Percentiles rank a stretch among this genome's conserved stretches.
Conservation (phyloP, 2,329 filamentous ascomycete species). For the Claviceps sp. region DNA sequence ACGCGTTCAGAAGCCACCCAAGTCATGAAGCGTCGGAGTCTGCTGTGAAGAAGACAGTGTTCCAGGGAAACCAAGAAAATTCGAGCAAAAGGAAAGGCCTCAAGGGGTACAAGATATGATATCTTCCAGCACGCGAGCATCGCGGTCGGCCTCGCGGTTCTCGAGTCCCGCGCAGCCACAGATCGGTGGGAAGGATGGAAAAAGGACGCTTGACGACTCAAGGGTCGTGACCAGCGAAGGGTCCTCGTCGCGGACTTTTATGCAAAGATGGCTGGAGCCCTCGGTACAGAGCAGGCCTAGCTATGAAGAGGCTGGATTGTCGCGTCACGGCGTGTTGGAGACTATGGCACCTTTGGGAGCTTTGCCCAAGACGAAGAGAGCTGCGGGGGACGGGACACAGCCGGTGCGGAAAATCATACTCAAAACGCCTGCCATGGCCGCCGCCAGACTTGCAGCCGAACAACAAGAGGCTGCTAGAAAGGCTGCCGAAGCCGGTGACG, state of each 20-base stretch:
- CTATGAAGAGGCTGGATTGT: conserved; percentile 65
- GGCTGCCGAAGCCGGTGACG: conserved; percentile 11
- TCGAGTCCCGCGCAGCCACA: conserved; percentile 36
- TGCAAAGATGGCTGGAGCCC: conserved; percentile 47
- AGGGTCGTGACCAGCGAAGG: conserved; percentile 22
- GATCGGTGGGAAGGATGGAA: conserved; percentile 11
- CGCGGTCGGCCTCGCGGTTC: conserved; percentile 36
- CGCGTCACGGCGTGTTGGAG: conserved; percentile 63
- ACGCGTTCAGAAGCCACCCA: not conserved
- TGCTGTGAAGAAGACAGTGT: not conserved
- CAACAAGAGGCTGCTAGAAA: conserved; percentile 7
- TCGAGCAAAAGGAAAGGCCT: not conserved
- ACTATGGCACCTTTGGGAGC: conserved; percentile 74
- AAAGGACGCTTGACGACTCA: conserved; percentile 24
- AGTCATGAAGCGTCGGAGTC: not conserved
- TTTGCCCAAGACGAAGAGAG: conserved; percentile 45
- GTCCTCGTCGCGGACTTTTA: conserved; percentile 28
- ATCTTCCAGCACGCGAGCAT: conserved; percentile 32
- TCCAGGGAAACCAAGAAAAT: not conserved
- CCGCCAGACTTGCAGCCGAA: conserved; percentile 13
- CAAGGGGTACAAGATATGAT: conserved; percentile 19
- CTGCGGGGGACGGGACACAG: conserved; percentile 14
- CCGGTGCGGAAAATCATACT: conserved; percentile 32
- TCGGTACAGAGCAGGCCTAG: conserved; percentile 50
- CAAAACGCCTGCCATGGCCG: conserved; percentile 23